These are phyloP conservation scores for Pyrenophora teres DNA, from an alignment of 2,329 filamentous ascomycete species.

Conservation along the genomic window DNA sequence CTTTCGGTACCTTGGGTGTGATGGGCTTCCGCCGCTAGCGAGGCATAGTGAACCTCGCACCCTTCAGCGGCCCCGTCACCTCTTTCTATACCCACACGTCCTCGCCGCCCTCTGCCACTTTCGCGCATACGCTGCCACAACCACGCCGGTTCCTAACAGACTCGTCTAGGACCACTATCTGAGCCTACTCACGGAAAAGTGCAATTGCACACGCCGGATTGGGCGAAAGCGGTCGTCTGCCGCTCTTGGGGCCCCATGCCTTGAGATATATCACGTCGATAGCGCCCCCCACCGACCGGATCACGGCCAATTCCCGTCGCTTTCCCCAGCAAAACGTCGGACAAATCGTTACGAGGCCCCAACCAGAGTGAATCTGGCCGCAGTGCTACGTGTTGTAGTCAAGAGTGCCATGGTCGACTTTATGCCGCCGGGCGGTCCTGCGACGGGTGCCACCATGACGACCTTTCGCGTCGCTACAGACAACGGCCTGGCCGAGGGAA, in stretches of 20 bases:
- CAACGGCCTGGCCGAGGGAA: conserved; percentile 27
- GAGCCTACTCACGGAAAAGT: background rate
- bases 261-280: conserved; percentile 36
- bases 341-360: conserved; percentile 19
- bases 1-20: conserved; percentile 19
- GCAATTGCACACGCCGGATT: conserved; percentile 13
- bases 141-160: conserved; percentile 6
- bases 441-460: conserved; percentile 43
- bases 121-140: conserved; percentile 11
- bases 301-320: conserved; percentile 11
- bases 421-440: conserved; percentile 37
- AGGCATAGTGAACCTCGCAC: conserved; percentile 18
- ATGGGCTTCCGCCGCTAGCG: conserved; percentile 19
- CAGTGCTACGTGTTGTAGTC: conserved; percentile 32
- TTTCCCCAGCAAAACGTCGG: background rate
- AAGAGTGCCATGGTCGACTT: conserved; percentile 45
- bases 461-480: conserved; percentile 47
- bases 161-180: background rate
- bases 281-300: conserved; percentile 30
- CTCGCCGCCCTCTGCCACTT: conserved; percentile 13
- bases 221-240: conserved; percentile 28
- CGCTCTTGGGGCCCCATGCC: conserved; percentile 37
- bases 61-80: conserved; percentile 18
- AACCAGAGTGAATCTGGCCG: conserved; percentile 15
- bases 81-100: conserved; percentile 15